These are phyloP conservation scores for Endothia cerciana DNA, from an alignment of 2,329 filamentous ascomycete genomes.

Conservation along the genomic window DNA sequence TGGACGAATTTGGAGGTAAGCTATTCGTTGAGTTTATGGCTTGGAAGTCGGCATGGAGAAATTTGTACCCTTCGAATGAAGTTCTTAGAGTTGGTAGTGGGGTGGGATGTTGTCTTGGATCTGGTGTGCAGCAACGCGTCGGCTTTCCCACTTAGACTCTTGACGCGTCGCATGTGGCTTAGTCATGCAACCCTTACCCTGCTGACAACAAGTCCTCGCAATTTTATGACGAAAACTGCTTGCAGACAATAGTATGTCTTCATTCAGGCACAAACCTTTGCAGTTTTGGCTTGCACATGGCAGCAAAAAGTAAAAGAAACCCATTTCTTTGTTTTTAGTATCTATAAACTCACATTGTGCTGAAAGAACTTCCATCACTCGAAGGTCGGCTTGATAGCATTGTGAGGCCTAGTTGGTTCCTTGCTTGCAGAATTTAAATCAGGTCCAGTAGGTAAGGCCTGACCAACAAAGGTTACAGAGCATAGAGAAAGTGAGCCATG, in stretches of 20 bases:
- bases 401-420: too few relatives aligned
- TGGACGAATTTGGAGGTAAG: neutral
- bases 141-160: constrained; percentile 21
- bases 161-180: constrained; percentile 20
- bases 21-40: neutral
- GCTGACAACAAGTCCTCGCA: neutral
- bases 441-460: too few relatives aligned
- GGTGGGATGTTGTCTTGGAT: neutral
- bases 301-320: neutral
- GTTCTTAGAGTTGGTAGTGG: neutral
- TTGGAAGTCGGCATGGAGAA: neutral
- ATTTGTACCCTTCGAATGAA: neutral
- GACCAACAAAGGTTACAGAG: too few relatives aligned
- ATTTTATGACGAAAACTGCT: neutral
- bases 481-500: too few relatives aligned
- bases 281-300: neutral
- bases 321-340: neutral
- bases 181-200: constrained; percentile 17
- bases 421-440: neutral
- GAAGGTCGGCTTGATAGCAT: too few relatives aligned
- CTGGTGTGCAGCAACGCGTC: constrained; percentile 24
- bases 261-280: too few relatives aligned
- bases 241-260: neutral
- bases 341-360: neutral
- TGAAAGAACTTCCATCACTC: neutral